Percentiles rank a stretch among this genome's conserved stretches.
Conservation (phyloP, 768 basidiomycete species). For the Phlebiopsis gigantea region DNA sequence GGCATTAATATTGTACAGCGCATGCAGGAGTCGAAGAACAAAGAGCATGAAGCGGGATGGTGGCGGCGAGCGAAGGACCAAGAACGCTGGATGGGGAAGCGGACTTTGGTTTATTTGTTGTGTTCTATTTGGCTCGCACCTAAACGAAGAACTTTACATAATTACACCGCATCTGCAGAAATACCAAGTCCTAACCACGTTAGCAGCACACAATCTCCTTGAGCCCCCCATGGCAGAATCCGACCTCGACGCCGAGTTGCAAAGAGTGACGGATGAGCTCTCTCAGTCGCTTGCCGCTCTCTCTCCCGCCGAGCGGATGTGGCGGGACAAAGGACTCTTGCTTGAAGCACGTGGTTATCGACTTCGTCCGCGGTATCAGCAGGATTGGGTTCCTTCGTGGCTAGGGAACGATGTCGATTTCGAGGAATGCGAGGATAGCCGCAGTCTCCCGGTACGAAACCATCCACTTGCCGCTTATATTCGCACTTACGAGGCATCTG, state of each 20-base stretch:
- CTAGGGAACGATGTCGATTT: not conserved
- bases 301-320: not conserved
- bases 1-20: too few relatives aligned
- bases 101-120: too few relatives aligned
- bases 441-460: not conserved
- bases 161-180: too few relatives aligned
- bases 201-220: too few relatives aligned
- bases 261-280: not conserved
- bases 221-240: not conserved
- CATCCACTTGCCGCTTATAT: not conserved
- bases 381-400: slow-evolving; percentile 28
- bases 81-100: too few relatives aligned
- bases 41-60: too few relatives aligned
- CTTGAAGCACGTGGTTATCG: slow-evolving; percentile 14
- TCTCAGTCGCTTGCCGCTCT: not conserved
- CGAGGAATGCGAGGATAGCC: slow-evolving; percentile 9
- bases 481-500: not conserved
- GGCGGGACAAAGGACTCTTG: not conserved
- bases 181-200: too few relatives aligned
- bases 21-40: too few relatives aligned
- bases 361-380: slow-evolving; percentile 23
- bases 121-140: too few relatives aligned
- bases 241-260: not conserved
- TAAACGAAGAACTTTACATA: too few relatives aligned
- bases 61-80: too few relatives aligned